Conservation (phyloP, 73 alveolate genomes). For the Breviolum minutum region DNA sequence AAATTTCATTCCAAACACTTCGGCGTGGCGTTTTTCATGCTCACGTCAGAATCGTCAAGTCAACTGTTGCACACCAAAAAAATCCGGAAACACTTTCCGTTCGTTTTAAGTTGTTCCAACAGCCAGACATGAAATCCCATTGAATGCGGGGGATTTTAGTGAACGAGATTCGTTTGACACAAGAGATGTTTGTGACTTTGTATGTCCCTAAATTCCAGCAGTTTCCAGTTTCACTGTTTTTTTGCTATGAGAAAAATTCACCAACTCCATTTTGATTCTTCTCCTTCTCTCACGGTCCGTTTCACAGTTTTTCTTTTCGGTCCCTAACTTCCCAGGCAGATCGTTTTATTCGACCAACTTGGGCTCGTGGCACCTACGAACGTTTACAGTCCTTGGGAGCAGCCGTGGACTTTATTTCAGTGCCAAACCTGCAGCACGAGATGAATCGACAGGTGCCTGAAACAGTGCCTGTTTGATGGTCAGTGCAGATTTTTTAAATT, state of each 20-base stretch:
- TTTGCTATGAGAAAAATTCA: neutral
- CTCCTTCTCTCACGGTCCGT: neutral
- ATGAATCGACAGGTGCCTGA: conserved; percentile 52
- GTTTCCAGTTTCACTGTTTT: neutral
- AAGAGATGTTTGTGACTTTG: too few species aligned
- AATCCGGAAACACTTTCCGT: too few species aligned
- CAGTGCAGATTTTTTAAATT: too few species aligned
- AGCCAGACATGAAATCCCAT: too few species aligned
- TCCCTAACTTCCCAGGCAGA: conserved; percentile 25
- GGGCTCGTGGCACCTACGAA: conserved; percentile 58
- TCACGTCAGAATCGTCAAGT: neutral
- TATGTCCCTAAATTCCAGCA: neutral
- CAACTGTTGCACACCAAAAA: too few species aligned
- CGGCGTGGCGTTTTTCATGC: neutral
- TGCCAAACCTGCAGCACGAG: conserved; percentile 67
- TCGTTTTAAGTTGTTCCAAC: too few species aligned
- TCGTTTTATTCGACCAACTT: conserved; percentile 60
- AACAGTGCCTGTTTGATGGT: too few species aligned
- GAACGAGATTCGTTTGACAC: too few species aligned
- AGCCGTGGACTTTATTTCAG: conserved; percentile 10
- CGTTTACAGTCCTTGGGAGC: conserved; percentile 51
- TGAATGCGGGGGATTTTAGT: too few species aligned
- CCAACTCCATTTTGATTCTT: too few species aligned
- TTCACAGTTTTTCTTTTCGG: neutral
- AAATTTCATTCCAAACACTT: neutral